Evolutionary conservation across 192 early-diverging fungal species (phyloP).

Genomic region (Backusella psychrophila): DNA sequence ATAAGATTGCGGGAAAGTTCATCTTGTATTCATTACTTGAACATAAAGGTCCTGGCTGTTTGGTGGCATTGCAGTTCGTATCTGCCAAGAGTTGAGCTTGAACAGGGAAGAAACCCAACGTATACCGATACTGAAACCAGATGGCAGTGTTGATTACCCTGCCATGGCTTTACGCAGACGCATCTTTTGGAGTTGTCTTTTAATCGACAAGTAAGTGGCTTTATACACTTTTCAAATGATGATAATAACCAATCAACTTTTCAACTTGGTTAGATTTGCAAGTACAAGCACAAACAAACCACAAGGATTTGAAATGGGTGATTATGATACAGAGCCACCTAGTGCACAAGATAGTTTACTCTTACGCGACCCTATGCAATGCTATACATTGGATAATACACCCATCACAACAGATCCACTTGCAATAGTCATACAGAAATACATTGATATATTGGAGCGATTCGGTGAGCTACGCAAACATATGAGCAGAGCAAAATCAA

Average conservation of each 20-base stretch:
- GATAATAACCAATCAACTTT: not conserved
- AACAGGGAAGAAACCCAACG: conserved; percentile 41
- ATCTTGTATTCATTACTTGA: not conserved
- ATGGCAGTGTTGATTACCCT: conserved; percentile 38
- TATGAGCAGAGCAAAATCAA: conserved; percentile 18
- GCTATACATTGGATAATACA: conserved; percentile 5
- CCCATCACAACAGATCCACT: conserved; percentile 18
- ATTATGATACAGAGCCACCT: conserved; percentile 34
- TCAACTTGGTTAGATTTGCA: conserved; percentile 20
- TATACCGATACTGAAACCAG: conserved; percentile 29
- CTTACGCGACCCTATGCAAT: conserved; percentile 16
- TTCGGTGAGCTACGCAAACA: conserved; percentile 31
- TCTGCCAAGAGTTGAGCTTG: conserved; percentile 47
- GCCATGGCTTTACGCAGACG: conserved; percentile 37
- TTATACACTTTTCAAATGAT: too few species aligned
- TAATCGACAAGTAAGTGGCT: conserved; percentile 40
- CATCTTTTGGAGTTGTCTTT: conserved; percentile 51
- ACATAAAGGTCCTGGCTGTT: conserved; percentile 46
- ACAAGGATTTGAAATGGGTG: conserved; percentile 47
- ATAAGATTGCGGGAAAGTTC: not conserved
- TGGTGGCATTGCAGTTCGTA: conserved; percentile 48
- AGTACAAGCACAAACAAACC: conserved; percentile 41
- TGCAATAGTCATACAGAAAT: conserved; percentile 1
- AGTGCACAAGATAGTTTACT: conserved; percentile 15
- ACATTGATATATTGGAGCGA: conserved; percentile 8